Percentiles rank a stretch among this genome's conserved stretches.
Conservation (phyloP, 1,284 basidiomycete genomes). For the Rhodotorula sp. region DNA sequence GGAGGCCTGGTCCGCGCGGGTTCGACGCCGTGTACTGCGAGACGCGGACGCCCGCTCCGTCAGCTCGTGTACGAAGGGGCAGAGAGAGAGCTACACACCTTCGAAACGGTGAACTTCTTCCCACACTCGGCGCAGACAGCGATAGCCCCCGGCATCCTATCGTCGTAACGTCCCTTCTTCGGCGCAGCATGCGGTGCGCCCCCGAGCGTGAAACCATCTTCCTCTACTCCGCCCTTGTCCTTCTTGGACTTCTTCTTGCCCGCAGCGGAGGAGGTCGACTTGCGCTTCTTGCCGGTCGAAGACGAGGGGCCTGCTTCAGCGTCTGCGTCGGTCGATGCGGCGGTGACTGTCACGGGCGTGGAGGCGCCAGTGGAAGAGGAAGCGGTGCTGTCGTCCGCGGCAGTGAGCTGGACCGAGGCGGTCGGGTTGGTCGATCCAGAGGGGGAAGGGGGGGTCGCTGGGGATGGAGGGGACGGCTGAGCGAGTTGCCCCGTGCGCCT, state of each 20-base stretch:
- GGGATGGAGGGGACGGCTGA: not conserved
- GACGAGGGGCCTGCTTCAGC: conserved; percentile 4
- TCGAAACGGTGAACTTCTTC: conserved; percentile 74
- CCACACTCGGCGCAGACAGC: conserved; percentile 77
- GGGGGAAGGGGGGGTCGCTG: not conserved
- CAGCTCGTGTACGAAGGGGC: not conserved
- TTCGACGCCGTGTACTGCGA: conserved; percentile 38
- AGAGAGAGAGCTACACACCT: conserved; percentile 52
- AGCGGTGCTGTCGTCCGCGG: conserved; percentile 39
- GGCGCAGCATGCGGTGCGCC: conserved; percentile 7
- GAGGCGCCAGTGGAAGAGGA: conserved; percentile 28
- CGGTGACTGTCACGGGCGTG: conserved; percentile 1
- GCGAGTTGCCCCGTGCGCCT: conserved; percentile 23
- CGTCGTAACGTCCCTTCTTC: conserved; percentile 37
- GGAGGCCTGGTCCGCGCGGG: conserved; percentile 36
- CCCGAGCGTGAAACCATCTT: conserved; percentile 18
- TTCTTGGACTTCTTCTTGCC: conserved; percentile 24
- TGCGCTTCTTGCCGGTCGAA: not conserved
- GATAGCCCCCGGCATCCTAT: conserved; percentile 64
- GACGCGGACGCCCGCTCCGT: not conserved
- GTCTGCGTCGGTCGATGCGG: conserved; percentile 13
- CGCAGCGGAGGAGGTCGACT: not conserved
- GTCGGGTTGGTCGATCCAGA: not conserved
- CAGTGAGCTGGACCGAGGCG: not conserved
- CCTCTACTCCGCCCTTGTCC: not conserved